Conservation (phyloP, 2,329 filamentous ascomycete genomes). For the Diplodia corticola region DNA sequence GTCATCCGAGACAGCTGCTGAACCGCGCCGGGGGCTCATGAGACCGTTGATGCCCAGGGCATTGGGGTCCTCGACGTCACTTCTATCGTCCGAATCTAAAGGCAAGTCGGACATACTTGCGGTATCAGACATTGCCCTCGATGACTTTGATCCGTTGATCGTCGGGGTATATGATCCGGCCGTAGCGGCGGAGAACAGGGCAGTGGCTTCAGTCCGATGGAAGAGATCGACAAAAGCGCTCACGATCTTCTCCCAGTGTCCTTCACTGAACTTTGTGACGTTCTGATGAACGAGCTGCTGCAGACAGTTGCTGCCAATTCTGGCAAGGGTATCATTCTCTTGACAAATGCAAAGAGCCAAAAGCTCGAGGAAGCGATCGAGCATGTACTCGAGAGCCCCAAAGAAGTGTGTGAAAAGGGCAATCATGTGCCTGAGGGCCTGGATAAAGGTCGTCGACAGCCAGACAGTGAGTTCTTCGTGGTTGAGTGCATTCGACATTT, state of each 20-base stretch:
- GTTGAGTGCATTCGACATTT: slow-evolving; percentile 92
- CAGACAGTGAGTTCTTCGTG: slow-evolving; percentile 97
- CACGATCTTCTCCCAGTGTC: slow-evolving; percentile 94
- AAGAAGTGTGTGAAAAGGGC: slow-evolving; percentile 99
- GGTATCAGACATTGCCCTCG: slow-evolving; percentile 35
- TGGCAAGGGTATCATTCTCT: slow-evolving; percentile 96
- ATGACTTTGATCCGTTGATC: slow-evolving; percentile 45
- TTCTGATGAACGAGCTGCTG: slow-evolving; percentile 97
- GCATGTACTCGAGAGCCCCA: slow-evolving; percentile 92
- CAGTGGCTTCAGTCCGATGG: slow-evolving; percentile 88
- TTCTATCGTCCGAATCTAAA: slow-evolving; percentile 33
- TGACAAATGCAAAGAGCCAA: slow-evolving; percentile 96
- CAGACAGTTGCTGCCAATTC: slow-evolving; percentile 96
- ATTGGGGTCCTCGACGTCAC: slow-evolving; percentile 35
- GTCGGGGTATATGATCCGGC: slow-evolving; percentile 46
- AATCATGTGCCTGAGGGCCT: slow-evolving; percentile 97
- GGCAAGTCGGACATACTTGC: slow-evolving; percentile 37
- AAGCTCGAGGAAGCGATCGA: slow-evolving; percentile 94
- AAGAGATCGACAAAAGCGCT: slow-evolving; percentile 96
- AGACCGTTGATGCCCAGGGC: slow-evolving; percentile 49
- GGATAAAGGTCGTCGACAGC: slow-evolving; percentile 99
- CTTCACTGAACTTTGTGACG: slow-evolving; percentile 81
- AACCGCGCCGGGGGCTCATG: slow-evolving; percentile 31
- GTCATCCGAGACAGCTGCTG: slow-evolving; percentile 35
- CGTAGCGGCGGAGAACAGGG: slow-evolving; percentile 84